Conservation (phyloP, 2,329 filamentous ascomycete genomes). For the Polychaeton citri region DNA sequence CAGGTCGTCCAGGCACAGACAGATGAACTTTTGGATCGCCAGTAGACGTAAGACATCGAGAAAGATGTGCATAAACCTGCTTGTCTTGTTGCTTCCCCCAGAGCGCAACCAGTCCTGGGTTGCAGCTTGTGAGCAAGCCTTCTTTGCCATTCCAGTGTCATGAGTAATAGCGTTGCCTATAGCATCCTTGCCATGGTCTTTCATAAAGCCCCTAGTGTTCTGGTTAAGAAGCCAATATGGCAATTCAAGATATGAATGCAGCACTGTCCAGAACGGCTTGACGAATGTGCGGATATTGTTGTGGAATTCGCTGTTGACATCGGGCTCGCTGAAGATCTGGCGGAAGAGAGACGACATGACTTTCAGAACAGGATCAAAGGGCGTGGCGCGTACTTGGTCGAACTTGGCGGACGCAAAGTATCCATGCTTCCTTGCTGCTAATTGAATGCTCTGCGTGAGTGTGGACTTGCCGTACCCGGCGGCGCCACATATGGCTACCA, state of each 20-base stretch:
- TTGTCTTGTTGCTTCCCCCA: constrained; percentile 37
- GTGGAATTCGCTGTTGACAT: constrained; percentile 49
- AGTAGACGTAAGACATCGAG: constrained; percentile 75
- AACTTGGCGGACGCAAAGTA: constrained; percentile 50
- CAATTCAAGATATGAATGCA: constrained; percentile 46
- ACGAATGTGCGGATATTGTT: constrained; percentile 42
- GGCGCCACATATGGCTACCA: constrained; percentile 44
- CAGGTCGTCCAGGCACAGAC: constrained; percentile 76
- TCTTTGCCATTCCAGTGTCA: constrained; percentile 3
- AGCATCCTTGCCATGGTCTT: constrained; percentile 3
- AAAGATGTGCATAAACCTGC: constrained; percentile 76
- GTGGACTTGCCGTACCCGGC: constrained; percentile 49
- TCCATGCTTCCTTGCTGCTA: constrained; percentile 41
- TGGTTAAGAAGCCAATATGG: constrained; percentile 49
- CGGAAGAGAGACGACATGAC: constrained; percentile 49
- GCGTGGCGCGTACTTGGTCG: constrained; percentile 44
- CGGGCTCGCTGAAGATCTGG: constrained; percentile 52
- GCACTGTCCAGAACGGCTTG: constrained; percentile 42
- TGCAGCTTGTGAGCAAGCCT: constrained; percentile 22
- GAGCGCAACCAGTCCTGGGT: constrained; percentile 31
- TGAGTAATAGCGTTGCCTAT: constrained; percentile 2
- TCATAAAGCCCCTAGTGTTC: constrained; percentile 10
- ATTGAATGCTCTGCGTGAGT: constrained; percentile 45
- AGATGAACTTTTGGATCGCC: constrained; percentile 72
- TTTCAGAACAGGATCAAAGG: constrained; percentile 48